These are phyloP conservation scores for Fusarium scirpi DNA, from an alignment of 2,329 filamentous ascomycete species.

Conservation along the genomic window DNA sequence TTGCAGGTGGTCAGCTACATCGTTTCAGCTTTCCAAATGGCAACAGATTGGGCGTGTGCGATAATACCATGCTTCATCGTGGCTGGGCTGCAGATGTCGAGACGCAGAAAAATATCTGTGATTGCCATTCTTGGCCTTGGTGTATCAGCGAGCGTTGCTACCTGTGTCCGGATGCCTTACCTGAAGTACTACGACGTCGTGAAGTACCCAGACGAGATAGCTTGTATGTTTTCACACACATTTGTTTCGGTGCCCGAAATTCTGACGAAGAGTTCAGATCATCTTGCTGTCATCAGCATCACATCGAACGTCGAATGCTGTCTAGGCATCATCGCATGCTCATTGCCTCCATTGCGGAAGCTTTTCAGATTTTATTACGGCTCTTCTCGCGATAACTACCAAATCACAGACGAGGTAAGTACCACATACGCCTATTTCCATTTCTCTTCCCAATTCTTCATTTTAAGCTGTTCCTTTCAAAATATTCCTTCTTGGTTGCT, in stretches of 20 bases:
- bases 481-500: fast-evolving
- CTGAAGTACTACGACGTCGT: slow-evolving; percentile 11
- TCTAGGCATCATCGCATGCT: slow-evolving; percentile 21
- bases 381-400: slow-evolving; percentile 4
- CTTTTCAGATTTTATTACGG: slow-evolving; percentile 19
- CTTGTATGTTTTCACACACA: too few species aligned
- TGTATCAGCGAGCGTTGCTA: slow-evolving; percentile 8
- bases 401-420: slow-evolving; percentile 4
- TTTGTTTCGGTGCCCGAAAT: too few species aligned
- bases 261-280: background rate
- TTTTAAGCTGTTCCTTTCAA: too few species aligned
- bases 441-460: too few species aligned
- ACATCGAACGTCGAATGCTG: slow-evolving; percentile 21
- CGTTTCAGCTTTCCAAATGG: slow-evolving; percentile 7
- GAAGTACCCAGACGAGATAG: slow-evolving; percentile 15
- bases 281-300: slow-evolving; percentile 21
- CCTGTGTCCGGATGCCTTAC: slow-evolving; percentile 19
- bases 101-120: slow-evolving; percentile 10
- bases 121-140: slow-evolving; percentile 14
- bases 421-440: too few species aligned
- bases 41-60: slow-evolving; percentile 10
- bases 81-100: slow-evolving; percentile 6
- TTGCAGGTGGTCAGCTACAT: slow-evolving; percentile 13
- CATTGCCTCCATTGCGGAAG: background rate
- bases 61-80: slow-evolving; percentile 17